Percentiles rank a stretch among this genome's conserved stretches.
These are phyloP conservation scores for Aspergillus aculeatinus DNA, from an alignment of 2,329 filamentous ascomycete species.

Conservation along the genomic window DNA sequence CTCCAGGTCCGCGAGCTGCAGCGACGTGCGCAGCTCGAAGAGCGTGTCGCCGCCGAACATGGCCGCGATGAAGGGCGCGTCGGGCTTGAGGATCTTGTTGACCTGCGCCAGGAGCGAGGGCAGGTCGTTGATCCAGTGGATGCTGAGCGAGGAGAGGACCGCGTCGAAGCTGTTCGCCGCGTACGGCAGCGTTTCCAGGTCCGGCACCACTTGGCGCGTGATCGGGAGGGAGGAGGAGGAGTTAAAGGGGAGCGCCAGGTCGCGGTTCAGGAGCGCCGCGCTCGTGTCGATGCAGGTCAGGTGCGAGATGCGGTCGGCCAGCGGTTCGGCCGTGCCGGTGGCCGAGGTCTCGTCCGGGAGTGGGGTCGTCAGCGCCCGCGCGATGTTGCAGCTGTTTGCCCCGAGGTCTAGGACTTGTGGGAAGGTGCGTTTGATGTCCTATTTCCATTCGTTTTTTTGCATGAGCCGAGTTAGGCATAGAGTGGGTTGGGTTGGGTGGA, in stretches of 20 bases:
- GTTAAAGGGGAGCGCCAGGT: conserved; percentile 67
- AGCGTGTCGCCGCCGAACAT: conserved; percentile 96
- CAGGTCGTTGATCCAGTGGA: conserved; percentile 98
- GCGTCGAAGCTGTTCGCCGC: conserved; percentile 78
- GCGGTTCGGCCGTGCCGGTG: conserved; percentile 46
- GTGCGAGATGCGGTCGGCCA: conserved; percentile 69
- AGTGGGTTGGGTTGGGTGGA: no score
- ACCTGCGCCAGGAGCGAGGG: conserved; percentile 81
- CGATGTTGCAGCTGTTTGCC: conserved; percentile 93
- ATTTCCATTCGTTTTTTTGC: no score
- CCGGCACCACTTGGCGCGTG: conserved; percentile 68
- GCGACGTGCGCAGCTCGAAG: conserved; percentile 86
- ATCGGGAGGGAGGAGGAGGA: conserved; percentile 65
- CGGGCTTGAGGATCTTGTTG: conserved; percentile 83
- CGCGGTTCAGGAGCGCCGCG: conserved; percentile 72
- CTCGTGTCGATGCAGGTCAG: conserved; percentile 84
- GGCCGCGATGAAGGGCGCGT: conserved; percentile 86
- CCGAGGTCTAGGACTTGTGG: conserved; percentile 85
- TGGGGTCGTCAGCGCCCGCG: conserved; percentile 70
- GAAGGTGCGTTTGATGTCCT: conserved; percentile 92
- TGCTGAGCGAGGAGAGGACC: conserved; percentile 79
- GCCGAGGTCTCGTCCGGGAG: conserved; percentile 61
- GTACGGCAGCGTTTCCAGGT: conserved; percentile 70
- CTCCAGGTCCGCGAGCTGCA: conserved; percentile 91
- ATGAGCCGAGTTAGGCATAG: no score